phyloP scores from a whole-genome alignment of 805 yeast genomes.

The Debaryomyces tyrocola region DNA sequence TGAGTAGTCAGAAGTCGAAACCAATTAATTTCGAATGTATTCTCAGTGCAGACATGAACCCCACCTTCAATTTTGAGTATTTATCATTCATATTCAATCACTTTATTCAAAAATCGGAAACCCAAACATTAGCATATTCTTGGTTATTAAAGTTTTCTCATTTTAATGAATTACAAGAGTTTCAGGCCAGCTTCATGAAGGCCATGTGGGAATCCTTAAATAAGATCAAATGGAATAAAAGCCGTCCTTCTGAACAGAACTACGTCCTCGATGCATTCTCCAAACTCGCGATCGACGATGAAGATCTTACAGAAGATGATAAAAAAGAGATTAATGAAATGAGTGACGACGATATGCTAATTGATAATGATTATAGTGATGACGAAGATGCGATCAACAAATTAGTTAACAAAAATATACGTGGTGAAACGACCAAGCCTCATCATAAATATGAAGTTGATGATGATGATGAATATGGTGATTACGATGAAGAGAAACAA shows the following conservation, averaged over 20 bases:
- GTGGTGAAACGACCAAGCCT: constrained; percentile 6
- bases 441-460: constrained; percentile 16
- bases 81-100: constrained; percentile 68
- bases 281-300: constrained; percentile 31
- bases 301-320: constrained; percentile 24
- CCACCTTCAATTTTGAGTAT: constrained; percentile 60
- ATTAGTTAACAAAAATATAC: neutral
- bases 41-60: constrained; percentile 51
- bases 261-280: constrained; percentile 57
- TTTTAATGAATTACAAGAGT: constrained; percentile 40
- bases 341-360: constrained; percentile 26
- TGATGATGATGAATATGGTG: constrained; percentile 34
- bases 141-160: constrained; percentile 60
- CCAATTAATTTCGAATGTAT: constrained; percentile 9
- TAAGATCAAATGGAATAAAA: constrained; percentile 48
- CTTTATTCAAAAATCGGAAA: constrained; percentile 14
- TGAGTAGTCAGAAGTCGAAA: constrained; percentile 8
- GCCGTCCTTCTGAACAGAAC: constrained; percentile 43
- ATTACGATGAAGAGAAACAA: constrained; percentile 32
- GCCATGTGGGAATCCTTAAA: constrained; percentile 64
- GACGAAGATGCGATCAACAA: constrained; percentile 1
- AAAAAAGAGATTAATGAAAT: constrained; percentile 21
- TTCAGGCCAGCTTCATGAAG: constrained; percentile 53
- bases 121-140: constrained; percentile 47
- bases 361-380: constrained; percentile 1